A percentile compares a stretch with the other conserved stretches of the same genome.
These are phyloP conservation scores for Tolypocladium ophioglossoides DNA, from an alignment of 2,329 filamentous ascomycete genomes.

Conservation along the genomic window DNA sequence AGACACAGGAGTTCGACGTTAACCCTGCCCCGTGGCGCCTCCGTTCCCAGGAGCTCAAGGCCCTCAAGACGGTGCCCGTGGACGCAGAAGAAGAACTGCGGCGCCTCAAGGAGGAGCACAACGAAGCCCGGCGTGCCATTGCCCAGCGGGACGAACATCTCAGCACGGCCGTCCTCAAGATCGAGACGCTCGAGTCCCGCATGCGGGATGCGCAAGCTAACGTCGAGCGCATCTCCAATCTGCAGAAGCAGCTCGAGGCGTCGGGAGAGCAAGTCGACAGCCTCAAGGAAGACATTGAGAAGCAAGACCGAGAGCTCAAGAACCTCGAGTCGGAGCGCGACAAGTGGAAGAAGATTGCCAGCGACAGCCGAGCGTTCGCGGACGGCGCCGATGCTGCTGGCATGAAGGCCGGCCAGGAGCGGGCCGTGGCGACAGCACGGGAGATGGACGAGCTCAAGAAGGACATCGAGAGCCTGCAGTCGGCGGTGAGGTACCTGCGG, in stretches of 20 bases:
- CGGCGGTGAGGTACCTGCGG: conserved; percentile 56
- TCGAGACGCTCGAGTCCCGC: conserved; percentile 80
- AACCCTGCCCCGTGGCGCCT: conserved; percentile 71
- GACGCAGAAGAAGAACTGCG: conserved; percentile 80
- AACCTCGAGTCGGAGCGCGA: conserved; percentile 54
- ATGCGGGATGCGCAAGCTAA: conserved; percentile 78
- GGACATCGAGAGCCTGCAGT: conserved; percentile 55
- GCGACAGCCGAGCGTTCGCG: conserved; percentile 47
- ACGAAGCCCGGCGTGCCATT: conserved; percentile 62
- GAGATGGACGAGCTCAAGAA: conserved; percentile 64
- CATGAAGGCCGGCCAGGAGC: conserved; percentile 50
- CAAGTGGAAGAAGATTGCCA: conserved; percentile 61
- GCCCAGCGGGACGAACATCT: conserved; percentile 70
- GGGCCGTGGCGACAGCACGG: conserved; percentile 57
- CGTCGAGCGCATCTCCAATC: conserved; percentile 54
- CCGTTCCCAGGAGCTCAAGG: conserved; percentile 69
- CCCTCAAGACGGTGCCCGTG: conserved; percentile 68
- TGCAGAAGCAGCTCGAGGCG: conserved; percentile 49
- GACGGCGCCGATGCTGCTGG: conserved; percentile 39
- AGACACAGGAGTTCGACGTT: conserved; percentile 71
- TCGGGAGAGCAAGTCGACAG: conserved; percentile 38
- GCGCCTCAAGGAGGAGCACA: conserved; percentile 68
- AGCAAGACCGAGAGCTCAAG: conserved; percentile 57
- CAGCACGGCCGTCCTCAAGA: conserved; percentile 81
- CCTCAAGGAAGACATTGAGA: conserved; percentile 54